Base-by-base conservation (phyloP, 352 stramenopile genomes). In the Globisporangium paddicum region DNA sequence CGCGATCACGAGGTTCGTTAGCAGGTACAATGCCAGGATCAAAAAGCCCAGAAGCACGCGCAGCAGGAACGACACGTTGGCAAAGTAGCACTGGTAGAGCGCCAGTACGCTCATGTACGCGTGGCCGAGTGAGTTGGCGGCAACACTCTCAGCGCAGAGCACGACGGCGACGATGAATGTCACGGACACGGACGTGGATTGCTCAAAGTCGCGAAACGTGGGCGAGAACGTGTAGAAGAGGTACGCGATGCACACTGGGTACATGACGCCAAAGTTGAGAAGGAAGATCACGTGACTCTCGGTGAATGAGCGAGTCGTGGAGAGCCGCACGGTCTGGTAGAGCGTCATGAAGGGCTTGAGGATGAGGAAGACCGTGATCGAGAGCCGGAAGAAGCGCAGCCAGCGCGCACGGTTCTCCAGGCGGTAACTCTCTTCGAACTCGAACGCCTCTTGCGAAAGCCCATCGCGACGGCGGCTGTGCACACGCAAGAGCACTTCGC, bases 1-100 rank as follows among this genome's bases (percentile, higher is more conserved):
- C 9, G 77, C 77, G 26, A 90, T 64, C 0, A 83, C 48, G 0
- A 92, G 63, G 25, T 87, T 90, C 0, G 82, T 76, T 13, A 87
- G 46, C 30, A 91, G 50, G 53, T 91, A 90, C 37, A 88, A 52
- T 30, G 65, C 70, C 13, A 90, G 62, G 53, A 91, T 89, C 45
- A 71, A 67, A 32, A 89, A 86, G 0, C 80, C 85, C 19, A 61
- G 72, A 10, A 74, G 37, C 1, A 87, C 67, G 18, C 81, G 80
- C 21, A 94, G 67, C 38, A 90, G 46, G 53, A 94, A 89, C 46
- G 82, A 87, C 8, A 95, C 54, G 62, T 91, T 90, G 26, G 80
- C 71, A 55, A 93, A 90, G 67, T 93, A 89, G 67, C 82, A 93
- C 62, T 93, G 80, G 54, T 93, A 93, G 32, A 93, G 51, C 23